Conservation (phyloP, 139 green algal species). For the Marvania coccoides region DNA sequence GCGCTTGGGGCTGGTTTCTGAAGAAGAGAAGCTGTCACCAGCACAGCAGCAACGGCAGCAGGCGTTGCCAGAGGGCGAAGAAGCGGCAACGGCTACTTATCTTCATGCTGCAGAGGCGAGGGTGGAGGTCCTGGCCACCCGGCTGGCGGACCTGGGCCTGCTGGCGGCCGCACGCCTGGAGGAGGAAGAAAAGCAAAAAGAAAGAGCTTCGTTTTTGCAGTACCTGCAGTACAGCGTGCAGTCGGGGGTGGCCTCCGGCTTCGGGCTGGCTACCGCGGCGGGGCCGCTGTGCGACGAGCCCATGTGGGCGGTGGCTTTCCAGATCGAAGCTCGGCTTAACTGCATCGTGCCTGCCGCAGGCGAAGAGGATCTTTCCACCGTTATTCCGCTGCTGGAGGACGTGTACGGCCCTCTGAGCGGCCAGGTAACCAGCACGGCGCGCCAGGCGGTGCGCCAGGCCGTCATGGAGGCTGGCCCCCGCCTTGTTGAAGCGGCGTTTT, state of each 20-base stretch:
- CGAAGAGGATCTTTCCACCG: background rate
- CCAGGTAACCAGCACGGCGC: slow-evolving; percentile 63
- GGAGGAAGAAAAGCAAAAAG: slow-evolving; percentile 6
- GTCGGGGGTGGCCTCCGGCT: slow-evolving; percentile 75
- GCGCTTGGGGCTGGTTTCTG: background rate
- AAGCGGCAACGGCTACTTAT: background rate
- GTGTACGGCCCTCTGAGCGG: slow-evolving; percentile 82
- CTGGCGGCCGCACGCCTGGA: background rate
- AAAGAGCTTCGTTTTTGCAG: too few species aligned
- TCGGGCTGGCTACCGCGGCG: slow-evolving; percentile 75
- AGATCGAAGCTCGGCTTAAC: slow-evolving; percentile 40
- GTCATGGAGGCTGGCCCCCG: slow-evolving; percentile 73
- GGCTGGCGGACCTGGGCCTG: background rate
- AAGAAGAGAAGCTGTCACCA: background rate
- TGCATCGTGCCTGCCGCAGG: background rate
- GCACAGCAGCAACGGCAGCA: background rate
- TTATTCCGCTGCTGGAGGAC: slow-evolving; percentile 51
- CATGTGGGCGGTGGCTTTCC: slow-evolving; percentile 83
- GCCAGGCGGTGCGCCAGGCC: slow-evolving; percentile 63
- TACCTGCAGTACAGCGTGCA: slow-evolving; percentile 34
- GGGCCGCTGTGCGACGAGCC: slow-evolving; percentile 96
- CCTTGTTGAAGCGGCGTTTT: slow-evolving; percentile 91
- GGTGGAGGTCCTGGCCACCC: background rate
- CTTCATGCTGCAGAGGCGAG: background rate
- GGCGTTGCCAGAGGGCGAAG: too few species aligned